These are phyloP conservation scores for Oxyria digyna DNA, from an alignment of 148 eudicot genomes.

Conservation along the genomic window DNA sequence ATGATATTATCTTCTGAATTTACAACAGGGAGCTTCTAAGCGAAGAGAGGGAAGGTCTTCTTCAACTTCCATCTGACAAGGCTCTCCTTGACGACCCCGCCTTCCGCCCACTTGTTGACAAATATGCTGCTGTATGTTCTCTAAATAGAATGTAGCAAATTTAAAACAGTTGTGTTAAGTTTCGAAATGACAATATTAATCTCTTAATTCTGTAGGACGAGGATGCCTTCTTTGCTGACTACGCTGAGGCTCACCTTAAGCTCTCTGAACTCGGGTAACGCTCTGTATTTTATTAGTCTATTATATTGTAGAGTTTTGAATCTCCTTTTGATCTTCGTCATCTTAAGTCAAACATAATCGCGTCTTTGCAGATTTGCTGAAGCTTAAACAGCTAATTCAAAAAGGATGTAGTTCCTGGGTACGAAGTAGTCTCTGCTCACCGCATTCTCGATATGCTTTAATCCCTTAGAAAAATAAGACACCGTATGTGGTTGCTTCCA, in stretches of 20 bases:
- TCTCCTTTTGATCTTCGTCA: background rate
- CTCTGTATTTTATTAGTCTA: background rate
- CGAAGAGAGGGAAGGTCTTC: slow-evolving; percentile 92
- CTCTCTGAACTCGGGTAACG: slow-evolving; percentile 88
- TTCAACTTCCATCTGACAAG: slow-evolving; percentile 87
- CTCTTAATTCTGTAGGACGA: slow-evolving; percentile 42
- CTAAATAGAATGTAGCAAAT: too few species aligned
- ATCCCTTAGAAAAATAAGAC: too few species aligned
- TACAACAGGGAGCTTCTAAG: slow-evolving; percentile 58
- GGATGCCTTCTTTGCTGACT: slow-evolving; percentile 91
- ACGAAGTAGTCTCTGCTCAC: too few species aligned
- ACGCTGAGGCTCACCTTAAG: slow-evolving; percentile 78
- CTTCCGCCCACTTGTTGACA: slow-evolving; percentile 82
- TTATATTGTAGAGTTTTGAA: background rate
- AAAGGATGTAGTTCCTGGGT: too few species aligned
- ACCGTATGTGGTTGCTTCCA: too few species aligned
- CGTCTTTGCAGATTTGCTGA: slow-evolving; percentile 7
- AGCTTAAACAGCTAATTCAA: background rate
- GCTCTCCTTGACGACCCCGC: slow-evolving; percentile 60
- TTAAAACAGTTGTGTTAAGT: too few species aligned
- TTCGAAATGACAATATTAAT: too few species aligned
- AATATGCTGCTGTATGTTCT: slow-evolving; percentile 66
- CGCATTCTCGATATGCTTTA: too few species aligned
- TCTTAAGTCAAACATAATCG: background rate
- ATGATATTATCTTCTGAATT: background rate